A percentile compares a stretch with the other conserved stretches of the same genome.
Conservation (phyloP, 2,329 filamentous ascomycete genomes). For the Endothia cerciana region DNA sequence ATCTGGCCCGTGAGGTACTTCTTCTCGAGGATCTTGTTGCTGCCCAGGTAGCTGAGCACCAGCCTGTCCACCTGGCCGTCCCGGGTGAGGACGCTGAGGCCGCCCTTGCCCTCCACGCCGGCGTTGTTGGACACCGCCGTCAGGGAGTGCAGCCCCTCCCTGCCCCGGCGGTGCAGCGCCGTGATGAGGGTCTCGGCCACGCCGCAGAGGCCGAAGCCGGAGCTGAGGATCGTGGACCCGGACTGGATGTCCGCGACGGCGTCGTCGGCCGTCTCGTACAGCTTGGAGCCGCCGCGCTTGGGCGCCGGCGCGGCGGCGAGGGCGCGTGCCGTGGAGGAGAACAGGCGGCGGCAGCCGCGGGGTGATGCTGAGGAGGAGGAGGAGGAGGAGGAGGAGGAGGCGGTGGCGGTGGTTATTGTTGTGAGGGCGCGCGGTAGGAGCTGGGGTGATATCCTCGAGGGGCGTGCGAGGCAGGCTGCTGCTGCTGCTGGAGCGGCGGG, state of each 20-base stretch:
- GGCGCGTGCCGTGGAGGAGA: slow-evolving; percentile 16
- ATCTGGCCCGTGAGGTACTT: slow-evolving; percentile 77
- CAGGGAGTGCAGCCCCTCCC: slow-evolving; percentile 65
- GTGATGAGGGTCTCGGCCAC: slow-evolving; percentile 50
- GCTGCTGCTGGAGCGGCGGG: background rate
- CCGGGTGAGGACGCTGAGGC: slow-evolving; percentile 69
- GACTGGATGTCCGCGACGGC: slow-evolving; percentile 73
- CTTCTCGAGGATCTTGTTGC: slow-evolving; percentile 76
- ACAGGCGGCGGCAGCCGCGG: slow-evolving; percentile 16
- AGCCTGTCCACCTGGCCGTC: slow-evolving; percentile 73
- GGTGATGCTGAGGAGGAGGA: no score
- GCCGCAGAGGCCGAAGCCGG: slow-evolving; percentile 82
- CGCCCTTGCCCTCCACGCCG: slow-evolving; percentile 68
- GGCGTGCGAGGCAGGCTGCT: slow-evolving; percentile 6
- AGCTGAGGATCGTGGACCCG: slow-evolving; percentile 72
- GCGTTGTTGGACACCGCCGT: slow-evolving; percentile 84
- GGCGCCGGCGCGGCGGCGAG: slow-evolving; percentile 17
- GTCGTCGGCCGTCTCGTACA: slow-evolving; percentile 62
- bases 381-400: background rate
- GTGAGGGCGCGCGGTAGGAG: no score
- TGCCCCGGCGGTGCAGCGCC: slow-evolving; percentile 59
- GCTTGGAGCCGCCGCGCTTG: slow-evolving; percentile 47
- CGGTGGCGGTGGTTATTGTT: no score
- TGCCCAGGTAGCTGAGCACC: slow-evolving; percentile 75
- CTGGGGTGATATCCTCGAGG: background rate